Evolutionary conservation across 345 rosid species (phyloP).

Genomic region (Melaleuca quinquenervia): DNA sequence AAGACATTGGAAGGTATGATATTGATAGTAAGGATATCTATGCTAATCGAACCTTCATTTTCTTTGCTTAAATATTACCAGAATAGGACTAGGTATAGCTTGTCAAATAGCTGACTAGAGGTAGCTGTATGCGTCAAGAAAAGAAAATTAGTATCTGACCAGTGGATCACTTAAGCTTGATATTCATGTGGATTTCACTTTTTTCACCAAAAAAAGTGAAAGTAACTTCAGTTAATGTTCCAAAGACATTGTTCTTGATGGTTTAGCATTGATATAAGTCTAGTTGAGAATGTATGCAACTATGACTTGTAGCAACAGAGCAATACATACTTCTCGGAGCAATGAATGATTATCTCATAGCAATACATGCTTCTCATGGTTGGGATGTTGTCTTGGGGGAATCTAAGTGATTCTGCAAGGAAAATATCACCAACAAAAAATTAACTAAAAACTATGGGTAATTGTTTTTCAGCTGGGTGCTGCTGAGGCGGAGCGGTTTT

Average conservation of each 20-base stretch:
- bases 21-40: background rate
- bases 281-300: background rate
- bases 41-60: background rate
- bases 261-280: background rate
- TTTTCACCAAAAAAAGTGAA: background rate
- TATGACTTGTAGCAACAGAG: background rate
- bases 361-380: background rate
- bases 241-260: background rate
- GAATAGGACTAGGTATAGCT: background rate
- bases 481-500: constrained; percentile 66
- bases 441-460: background rate
- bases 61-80: background rate
- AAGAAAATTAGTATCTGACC: background rate
- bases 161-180: background rate
- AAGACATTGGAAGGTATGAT: background rate
- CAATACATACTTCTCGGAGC: background rate
- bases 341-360: background rate
- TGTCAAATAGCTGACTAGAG: background rate
- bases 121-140: background rate
- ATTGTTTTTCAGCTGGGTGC: constrained; percentile 41
- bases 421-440: background rate
- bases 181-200: background rate
- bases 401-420: background rate
- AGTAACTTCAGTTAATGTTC: background rate
- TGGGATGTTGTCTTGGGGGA: background rate